Base-by-base conservation (phyloP, 2,329 filamentous ascomycete genomes). In the Leptographium radiaticola region DNA sequence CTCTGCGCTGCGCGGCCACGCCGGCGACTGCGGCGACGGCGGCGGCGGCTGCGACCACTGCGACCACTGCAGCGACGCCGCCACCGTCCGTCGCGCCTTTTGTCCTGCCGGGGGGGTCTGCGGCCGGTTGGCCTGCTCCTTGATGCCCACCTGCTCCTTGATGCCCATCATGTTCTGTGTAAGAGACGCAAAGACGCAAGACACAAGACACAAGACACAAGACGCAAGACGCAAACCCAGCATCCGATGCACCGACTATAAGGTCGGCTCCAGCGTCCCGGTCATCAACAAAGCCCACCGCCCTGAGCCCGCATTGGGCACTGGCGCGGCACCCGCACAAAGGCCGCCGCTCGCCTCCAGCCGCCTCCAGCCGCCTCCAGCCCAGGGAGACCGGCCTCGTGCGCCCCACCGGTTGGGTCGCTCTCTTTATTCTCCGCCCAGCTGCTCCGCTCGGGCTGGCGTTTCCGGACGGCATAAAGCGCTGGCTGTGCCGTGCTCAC, bases 1-100 rank as follows among this genome's bases (percentile, higher is more conserved):
- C 4, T 66, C 62, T 30, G 16, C 49, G 33, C 6, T 44, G 25
- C 11, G 25, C n/a, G 31, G 49, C 45, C 36, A 30, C 39, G 25
- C 10, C 10, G 42, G 13, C 7, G 36, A n/a, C 20, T 49, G 31
- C 6, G 18, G 18, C 34, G 33, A 39, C 12, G 45, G 7, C 15
- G 49, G n/a, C 20, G 44, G 33, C 34, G 10, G 46, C 31, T 8
- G 43, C 43, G 33, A 6, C 25, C 16, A 15, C n/a, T 25, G 25
- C 4, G 44, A n/a, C 25, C 44, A 25, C 5, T n/a, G 20, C n/a
- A n/a, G 30, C 20, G 43, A 13, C 20, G 43, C 13, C n/a, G 30
- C n/a, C n/a, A n/a, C n/a, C n/a, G n/a, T n/a, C n/a, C n/a, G n/a
- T n/a, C n/a, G n/a, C n/a, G n/a, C n/a, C n/a, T n/a, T n/a, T n/a